Base-by-base conservation (phyloP, 2,329 filamentous ascomycete species). In the Huntiella savannae region DNA sequence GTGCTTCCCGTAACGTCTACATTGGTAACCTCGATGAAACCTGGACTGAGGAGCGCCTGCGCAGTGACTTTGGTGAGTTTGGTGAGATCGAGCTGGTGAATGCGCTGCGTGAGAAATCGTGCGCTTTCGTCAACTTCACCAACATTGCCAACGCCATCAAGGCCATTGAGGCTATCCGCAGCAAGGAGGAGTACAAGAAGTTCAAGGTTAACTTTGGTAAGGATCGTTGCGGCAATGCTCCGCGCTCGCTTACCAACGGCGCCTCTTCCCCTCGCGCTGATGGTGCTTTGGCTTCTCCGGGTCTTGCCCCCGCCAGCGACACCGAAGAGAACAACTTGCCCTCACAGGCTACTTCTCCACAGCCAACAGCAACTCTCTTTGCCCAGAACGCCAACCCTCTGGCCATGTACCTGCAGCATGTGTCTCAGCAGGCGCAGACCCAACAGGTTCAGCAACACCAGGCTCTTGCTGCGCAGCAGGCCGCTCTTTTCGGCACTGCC, bases 191-290 rank as follows among this genome's bases (percentile, higher is more conserved):
- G 58, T 98, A 98, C 71, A 84, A 79, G 63, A 79, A 91, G 56
- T 98, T 98, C 77, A 98, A 98, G 73, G 88, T 98, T 61, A 98
- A 98, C 68, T 98, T 98, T 60, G 91, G 91, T 63, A 98, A 98
- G 68, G 91, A 98, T 60, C 79, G 91, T 48, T 98, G 91, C 57
- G 91, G 91, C 54, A 98, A 98, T 65, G 82, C 91, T 45, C 91
- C 91, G 39, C 79, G 91, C 50, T 91, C 96, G 65, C 73, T 83
- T 53, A 75, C 79, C 60, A 73, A 69, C 53, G 65, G 67, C 49
- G 65, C 80, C 54, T 73, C 80, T 57, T 79, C 79, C 49, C 81
- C 84, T 45, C 75, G 66, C 54, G 73, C 66, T 50, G 79, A 79
- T 44, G 73, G 69, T 44, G 64, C 71, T 3, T 63, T 69, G 11